phyloP scores from a whole-genome alignment of 352 stramenopile species.

The Globisporangium rhizosaccharum region DNA sequence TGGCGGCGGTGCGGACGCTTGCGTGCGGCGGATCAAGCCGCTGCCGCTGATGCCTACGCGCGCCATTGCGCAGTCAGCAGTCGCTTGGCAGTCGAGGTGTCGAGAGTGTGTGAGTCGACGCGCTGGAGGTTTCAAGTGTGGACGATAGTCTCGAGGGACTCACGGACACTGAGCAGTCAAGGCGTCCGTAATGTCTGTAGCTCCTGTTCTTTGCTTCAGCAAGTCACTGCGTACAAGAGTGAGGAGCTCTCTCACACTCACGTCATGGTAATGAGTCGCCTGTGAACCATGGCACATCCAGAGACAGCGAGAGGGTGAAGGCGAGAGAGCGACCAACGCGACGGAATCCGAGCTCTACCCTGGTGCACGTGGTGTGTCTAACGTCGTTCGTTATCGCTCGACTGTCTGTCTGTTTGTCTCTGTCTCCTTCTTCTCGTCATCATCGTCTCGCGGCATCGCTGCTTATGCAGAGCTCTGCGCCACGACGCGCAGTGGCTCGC shows the following conservation, averaged over 20 bases:
- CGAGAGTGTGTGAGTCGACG: background rate
- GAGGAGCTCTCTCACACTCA: too few species aligned
- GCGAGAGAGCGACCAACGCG: too few species aligned
- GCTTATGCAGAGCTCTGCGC: slow-evolving; percentile 13
- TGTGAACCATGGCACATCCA: too few species aligned
- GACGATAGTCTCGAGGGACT: too few species aligned
- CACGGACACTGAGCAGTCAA: too few species aligned
- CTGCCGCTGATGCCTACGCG: slow-evolving; percentile 2
- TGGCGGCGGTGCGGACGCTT: background rate
- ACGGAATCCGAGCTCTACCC: too few species aligned
- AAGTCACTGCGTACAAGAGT: too few species aligned
- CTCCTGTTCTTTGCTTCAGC: too few species aligned
- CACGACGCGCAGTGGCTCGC: slow-evolving; percentile 40
- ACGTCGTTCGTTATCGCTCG: background rate
- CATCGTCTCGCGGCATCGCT: background rate
- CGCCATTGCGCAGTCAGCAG: background rate
- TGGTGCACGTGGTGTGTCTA: background rate
- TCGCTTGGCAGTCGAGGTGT: background rate
- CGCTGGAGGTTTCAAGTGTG: background rate
- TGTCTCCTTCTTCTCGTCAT: background rate
- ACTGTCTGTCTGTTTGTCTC: background rate
- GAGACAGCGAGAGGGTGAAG: too few species aligned
- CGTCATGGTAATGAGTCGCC: too few species aligned
- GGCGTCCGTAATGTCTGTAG: too few species aligned
- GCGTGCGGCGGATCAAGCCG: slow-evolving; percentile 4